A percentile compares a stretch with the other conserved stretches of the same genome.
These are phyloP conservation scores for Bryoerythrophyllum caledonicum DNA, from an alignment of 225 moss, liverwort and hornwort genomes.

Conservation along the genomic window DNA sequence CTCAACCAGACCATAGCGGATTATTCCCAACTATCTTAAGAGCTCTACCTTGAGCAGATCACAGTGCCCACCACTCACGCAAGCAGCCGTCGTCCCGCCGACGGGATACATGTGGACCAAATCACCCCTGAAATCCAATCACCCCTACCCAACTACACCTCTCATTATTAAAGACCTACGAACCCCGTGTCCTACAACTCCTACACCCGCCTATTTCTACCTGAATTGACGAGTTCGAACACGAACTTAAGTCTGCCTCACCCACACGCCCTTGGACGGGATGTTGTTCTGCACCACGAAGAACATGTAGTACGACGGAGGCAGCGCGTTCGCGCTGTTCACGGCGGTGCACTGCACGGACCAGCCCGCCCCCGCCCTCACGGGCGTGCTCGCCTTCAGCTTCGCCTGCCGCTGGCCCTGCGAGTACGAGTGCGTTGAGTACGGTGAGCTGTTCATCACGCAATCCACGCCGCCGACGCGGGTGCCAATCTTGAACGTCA, in stretches of 20 bases:
- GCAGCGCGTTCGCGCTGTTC: constrained; percentile 1
- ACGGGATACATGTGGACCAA: too few relatives aligned
- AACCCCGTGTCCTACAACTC: too few relatives aligned
- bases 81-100: too few relatives aligned
- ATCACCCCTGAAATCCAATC: background rate
- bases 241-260: background rate
- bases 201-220: background rate
- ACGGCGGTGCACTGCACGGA: constrained; percentile 9
- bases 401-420: constrained; percentile 32
- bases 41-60: too few relatives aligned
- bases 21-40: background rate
- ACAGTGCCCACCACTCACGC: too few relatives aligned
- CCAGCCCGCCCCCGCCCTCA: background rate
- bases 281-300: constrained; percentile 25
- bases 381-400: background rate
- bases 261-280: constrained; percentile 18
- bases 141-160: background rate
- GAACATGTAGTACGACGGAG: constrained; percentile 27
- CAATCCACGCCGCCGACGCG: background rate
- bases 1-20: background rate
- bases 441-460: constrained; percentile 26
- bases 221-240: too few relatives aligned
- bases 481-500: background rate
- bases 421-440: constrained; percentile 12
- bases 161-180: too few relatives aligned